phyloP scores from a whole-genome alignment of 768 basidiomycete species.

The Asterophora parasitica region DNA sequence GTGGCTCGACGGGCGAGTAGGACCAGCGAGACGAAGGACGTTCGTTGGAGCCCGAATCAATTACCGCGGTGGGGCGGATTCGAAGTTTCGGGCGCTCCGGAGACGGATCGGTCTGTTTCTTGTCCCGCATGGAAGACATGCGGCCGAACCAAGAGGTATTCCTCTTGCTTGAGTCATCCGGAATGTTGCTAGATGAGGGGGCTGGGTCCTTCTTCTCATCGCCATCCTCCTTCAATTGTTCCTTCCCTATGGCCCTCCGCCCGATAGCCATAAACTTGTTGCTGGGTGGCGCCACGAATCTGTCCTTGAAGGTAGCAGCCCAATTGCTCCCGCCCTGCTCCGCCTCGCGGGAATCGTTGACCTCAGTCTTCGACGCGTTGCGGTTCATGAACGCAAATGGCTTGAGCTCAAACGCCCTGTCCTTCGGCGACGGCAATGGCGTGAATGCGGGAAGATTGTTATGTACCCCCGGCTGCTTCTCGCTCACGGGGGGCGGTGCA shows the following conservation, averaged over 20 bases:
- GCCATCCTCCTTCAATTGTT: slow-evolving; percentile 28
- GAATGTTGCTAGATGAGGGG: slow-evolving; percentile 12
- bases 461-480: slow-evolving; percentile 15
- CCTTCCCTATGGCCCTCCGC: slow-evolving; percentile 32
- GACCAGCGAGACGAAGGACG: slow-evolving; percentile 31
- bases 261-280: slow-evolving; percentile 43
- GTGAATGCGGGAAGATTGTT: slow-evolving; percentile 42
- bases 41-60: slow-evolving; percentile 6
- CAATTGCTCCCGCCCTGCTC: slow-evolving; percentile 15
- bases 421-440: slow-evolving; percentile 41
- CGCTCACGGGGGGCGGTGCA: slow-evolving; percentile 9
- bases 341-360: slow-evolving; percentile 34
- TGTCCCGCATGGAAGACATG: slow-evolving; percentile 21
- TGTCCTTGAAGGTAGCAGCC: slow-evolving; percentile 8
- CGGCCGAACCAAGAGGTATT: slow-evolving; percentile 25
- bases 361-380: slow-evolving; percentile 33
- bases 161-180: slow-evolving; percentile 12
- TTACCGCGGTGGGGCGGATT: slow-evolving; percentile 37
- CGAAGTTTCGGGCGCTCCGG: slow-evolving; percentile 30
- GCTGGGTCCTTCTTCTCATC: slow-evolving; percentile 11
- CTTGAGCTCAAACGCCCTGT: slow-evolving; percentile 28
- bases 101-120: slow-evolving; percentile 14
- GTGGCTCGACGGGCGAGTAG: slow-evolving; percentile 28
- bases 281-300: slow-evolving; percentile 18
- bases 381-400: slow-evolving; percentile 28